Evolutionary conservation across 2,329 filamentous ascomycete genomes (phyloP), one percentile per base, ranked within the genome.

Genomic region (Madurella fahalii): DNA sequence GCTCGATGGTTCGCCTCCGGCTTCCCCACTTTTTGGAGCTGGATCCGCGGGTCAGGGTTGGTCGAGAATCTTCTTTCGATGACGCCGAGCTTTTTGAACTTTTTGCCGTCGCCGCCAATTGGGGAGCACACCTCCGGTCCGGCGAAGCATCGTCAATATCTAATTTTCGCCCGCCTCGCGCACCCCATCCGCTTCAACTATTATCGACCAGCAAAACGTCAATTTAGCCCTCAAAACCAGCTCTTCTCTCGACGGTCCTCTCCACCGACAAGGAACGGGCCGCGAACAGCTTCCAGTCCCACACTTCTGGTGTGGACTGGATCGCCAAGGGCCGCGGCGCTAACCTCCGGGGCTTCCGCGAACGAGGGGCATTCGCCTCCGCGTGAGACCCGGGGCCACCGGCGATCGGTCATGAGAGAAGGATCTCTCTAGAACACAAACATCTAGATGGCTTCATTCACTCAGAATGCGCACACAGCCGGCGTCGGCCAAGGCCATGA

Each of bases 401-500:
- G 13, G 3, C 37, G 13, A 40, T 41, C 43, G 44, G 37, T 31
- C 47, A 47, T 52, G 47, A 48, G 17, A 42, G 31, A 9, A 34
- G 31, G 13, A 34, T 31, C 15, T 31, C 15, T 48, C 17, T 37
- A 41, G 25, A 15, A 9, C 9, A 16, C n/a, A 12, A 11, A 41
- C 20, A 16, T 11, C 25, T 12, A 30, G 18, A 58, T 58, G 59
- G 57, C 59, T 47, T 53, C 62, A 41, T 58, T 61, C 40, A 58
- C 53, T 40, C 56, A 62, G 41, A 62, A 44, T 50, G 45, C 50
- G 30, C 57, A 56, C 20, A 50, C 53, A 57, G 59, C 58, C 63
- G 46, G 54, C 53, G 56, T 56, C 40, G 70, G 66, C 48, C 72
- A 73, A 47, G 65, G 70, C 58, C 71, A 73, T 64, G 68, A 75